Evolutionary conservation across 2,329 filamentous ascomycete species (phyloP).

Genomic region (Trichoderma koningii): DNA sequence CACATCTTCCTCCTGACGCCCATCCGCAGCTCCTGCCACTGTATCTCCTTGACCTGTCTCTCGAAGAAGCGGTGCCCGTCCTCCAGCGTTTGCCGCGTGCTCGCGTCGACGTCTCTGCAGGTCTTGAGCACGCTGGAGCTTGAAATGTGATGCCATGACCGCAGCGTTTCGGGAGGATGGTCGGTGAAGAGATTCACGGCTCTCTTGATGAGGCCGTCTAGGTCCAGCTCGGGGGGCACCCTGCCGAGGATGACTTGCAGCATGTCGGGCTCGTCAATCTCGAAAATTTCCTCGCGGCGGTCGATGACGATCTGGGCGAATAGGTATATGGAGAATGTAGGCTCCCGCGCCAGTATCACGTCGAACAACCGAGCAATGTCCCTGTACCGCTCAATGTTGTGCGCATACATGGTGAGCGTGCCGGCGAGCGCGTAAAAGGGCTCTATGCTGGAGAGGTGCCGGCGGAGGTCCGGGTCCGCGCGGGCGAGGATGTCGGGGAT

Average conservation of each 20-base stretch:
- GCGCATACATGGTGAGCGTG: conserved; percentile 92
- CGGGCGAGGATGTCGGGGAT: conserved; percentile 77
- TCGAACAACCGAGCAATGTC: conserved; percentile 92
- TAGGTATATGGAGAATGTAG: conserved; percentile 87
- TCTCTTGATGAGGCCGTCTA: conserved; percentile 73
- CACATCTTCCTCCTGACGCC: conserved; percentile 48
- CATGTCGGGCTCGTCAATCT: conserved; percentile 92
- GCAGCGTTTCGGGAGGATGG: conserved; percentile 72
- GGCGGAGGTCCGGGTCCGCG: conserved; percentile 70
- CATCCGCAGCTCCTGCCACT: conserved; percentile 57
- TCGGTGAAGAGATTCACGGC: conserved; percentile 64
- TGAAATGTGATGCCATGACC: conserved; percentile 73
- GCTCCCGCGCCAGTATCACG: conserved; percentile 81
- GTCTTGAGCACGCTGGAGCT: conserved; percentile 82
- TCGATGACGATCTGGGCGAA: conserved; percentile 86
- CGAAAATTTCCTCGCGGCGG: conserved; percentile 80
- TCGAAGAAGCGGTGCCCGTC: conserved; percentile 70
- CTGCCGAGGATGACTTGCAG: conserved; percentile 86
- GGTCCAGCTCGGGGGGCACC: conserved; percentile 75
- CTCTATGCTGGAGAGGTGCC: conserved; percentile 74
- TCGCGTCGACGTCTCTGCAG: conserved; percentile 56
- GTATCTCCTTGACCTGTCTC: conserved; percentile 71
- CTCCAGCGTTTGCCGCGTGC: conserved; percentile 58
- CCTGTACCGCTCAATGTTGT: conserved; percentile 87
- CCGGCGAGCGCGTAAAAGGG: conserved; percentile 94